These are phyloP conservation scores for Hypoxylon trugodes DNA, from an alignment of 495 filamentous ascomycete genomes.

Conservation along the genomic window DNA sequence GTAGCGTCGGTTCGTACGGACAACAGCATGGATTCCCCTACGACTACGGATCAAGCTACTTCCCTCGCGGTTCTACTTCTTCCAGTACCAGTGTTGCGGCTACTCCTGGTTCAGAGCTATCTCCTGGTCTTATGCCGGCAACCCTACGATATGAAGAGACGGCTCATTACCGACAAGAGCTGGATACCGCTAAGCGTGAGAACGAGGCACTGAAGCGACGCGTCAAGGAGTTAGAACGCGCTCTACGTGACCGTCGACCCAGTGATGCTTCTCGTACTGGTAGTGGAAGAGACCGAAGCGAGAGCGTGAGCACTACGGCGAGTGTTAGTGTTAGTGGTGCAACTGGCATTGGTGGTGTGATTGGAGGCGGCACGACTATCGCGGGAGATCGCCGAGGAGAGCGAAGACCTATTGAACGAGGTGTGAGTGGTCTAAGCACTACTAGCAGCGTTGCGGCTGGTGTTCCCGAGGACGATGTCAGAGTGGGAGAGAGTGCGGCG, in stretches of 20 bases:
- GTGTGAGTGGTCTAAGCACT: constrained; percentile 47
- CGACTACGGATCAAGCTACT: constrained; percentile 47
- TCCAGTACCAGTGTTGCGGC: constrained; percentile 44
- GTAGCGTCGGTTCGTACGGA: constrained; percentile 34
- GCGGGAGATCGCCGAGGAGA: constrained; percentile 42
- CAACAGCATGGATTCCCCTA: constrained; percentile 32
- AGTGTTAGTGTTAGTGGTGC: constrained; percentile 44
- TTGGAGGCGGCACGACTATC: constrained; percentile 38
- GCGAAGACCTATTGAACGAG: constrained; percentile 39
- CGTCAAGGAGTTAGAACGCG: constrained; percentile 75
- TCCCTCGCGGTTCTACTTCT: constrained; percentile 36
- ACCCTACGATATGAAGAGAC: constrained; percentile 76
- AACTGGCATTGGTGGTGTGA: constrained; percentile 26
- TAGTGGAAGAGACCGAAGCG: constrained; percentile 52
- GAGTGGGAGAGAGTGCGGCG: constrained; percentile 65
- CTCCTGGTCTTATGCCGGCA: constrained; percentile 57
- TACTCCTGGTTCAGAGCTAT: constrained; percentile 50
- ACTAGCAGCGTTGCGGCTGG: constrained; percentile 51
- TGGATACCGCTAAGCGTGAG: constrained; percentile 78
- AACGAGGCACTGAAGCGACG: constrained; percentile 79
- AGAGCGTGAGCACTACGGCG: constrained; percentile 42
- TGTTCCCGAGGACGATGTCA: constrained; percentile 59
- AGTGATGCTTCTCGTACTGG: constrained; percentile 51
- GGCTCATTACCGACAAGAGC: constrained; percentile 70
- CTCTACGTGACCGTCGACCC: constrained; percentile 54